These are phyloP conservation scores for Ustilago cynodontis DNA, from an alignment of 1,284 basidiomycete species.

Conservation along the genomic window DNA sequence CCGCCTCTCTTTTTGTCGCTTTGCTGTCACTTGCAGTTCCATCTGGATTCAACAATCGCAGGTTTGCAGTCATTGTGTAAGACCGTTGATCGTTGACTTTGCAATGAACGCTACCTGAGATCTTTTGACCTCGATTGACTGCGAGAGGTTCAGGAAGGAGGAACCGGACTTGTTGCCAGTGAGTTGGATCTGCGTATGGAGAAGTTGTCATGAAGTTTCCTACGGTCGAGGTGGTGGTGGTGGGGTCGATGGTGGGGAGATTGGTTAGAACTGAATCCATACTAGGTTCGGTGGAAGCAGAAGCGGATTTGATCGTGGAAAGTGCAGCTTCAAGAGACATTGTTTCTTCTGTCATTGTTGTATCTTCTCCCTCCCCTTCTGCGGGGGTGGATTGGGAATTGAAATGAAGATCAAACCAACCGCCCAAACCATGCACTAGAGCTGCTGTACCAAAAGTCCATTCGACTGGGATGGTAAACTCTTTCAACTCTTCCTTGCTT, in stretches of 20 bases:
- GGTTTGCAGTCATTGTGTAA: constrained; percentile 55
- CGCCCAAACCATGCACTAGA: constrained; percentile 63
- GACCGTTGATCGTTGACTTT: constrained; percentile 62
- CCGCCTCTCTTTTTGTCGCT: constrained; percentile 31
- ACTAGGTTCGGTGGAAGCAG: constrained; percentile 5
- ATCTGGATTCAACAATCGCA: constrained; percentile 38
- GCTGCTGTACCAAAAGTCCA: constrained; percentile 52
- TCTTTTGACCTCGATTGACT: constrained; percentile 61
- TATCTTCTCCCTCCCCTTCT: constrained; percentile 30
- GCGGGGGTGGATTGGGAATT: constrained; percentile 38
- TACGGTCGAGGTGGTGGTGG: not conserved
- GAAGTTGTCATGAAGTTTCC: constrained; percentile 64
- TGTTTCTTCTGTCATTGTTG: constrained; percentile 24
- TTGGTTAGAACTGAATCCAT: constrained; percentile 21
- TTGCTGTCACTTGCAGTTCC: constrained; percentile 24
- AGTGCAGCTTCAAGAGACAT: constrained; percentile 27
- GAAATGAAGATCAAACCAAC: constrained; percentile 67
- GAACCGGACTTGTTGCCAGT: constrained; percentile 68
- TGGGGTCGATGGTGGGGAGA: constrained; percentile 36
- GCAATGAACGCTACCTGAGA: constrained; percentile 61
- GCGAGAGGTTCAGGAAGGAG: constrained; percentile 64
- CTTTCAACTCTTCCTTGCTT: constrained; percentile 48
- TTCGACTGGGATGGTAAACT: constrained; percentile 62
- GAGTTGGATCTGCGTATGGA: constrained; percentile 64
- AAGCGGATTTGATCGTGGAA: constrained; percentile 21